A percentile compares a stretch with the other conserved stretches of the same genome.
Conservation (phyloP, 805 yeast genomes). For the Spathaspora sp. region DNA sequence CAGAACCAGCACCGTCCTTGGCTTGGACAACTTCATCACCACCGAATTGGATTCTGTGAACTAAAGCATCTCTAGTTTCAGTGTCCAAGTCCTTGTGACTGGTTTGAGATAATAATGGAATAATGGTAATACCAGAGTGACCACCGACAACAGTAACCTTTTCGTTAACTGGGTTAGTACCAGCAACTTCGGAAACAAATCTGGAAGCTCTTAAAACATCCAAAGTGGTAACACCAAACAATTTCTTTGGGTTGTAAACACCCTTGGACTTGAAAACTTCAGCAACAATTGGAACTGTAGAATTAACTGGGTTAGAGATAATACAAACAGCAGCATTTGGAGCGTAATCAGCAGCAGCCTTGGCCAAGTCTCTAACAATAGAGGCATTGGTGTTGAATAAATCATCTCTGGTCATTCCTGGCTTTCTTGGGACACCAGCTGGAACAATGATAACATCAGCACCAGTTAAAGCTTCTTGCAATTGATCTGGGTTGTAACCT, state of each 20-base stretch:
- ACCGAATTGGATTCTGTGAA: conserved; percentile 91
- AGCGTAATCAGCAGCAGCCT: conserved; percentile 73
- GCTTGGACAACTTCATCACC: conserved; percentile 96
- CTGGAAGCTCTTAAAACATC: conserved; percentile 88
- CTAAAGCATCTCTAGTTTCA: conserved; percentile 45
- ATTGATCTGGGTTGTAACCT: conserved; percentile 82
- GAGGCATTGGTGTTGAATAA: conserved; percentile 94
- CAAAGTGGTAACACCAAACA: conserved; percentile 95
- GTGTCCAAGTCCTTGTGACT: conserved; percentile 53
- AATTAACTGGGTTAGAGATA: conserved; percentile 95
- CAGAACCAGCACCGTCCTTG: conserved; percentile 91
- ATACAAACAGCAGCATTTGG: conserved; percentile 82
- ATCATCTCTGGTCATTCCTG: conserved; percentile 98
- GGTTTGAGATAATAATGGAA: conserved; percentile 86
- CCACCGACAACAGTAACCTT: conserved; percentile 91
- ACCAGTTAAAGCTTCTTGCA: conserved; percentile 66
- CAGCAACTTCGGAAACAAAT: conserved; percentile 65
- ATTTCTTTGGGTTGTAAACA: conserved; percentile 85
- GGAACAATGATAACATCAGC: conserved; percentile 90
- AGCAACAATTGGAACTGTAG: conserved; percentile 94
- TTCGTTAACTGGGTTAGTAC: conserved; percentile 76
- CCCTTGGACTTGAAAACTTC: conserved; percentile 85
- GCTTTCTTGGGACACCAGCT: conserved; percentile 98
- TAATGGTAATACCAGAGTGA: conserved; percentile 95
- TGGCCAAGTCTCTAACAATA: conserved; percentile 88